Base-by-base conservation (phyloP, 805 yeast species). In the Sugiyamaella americana region DNA sequence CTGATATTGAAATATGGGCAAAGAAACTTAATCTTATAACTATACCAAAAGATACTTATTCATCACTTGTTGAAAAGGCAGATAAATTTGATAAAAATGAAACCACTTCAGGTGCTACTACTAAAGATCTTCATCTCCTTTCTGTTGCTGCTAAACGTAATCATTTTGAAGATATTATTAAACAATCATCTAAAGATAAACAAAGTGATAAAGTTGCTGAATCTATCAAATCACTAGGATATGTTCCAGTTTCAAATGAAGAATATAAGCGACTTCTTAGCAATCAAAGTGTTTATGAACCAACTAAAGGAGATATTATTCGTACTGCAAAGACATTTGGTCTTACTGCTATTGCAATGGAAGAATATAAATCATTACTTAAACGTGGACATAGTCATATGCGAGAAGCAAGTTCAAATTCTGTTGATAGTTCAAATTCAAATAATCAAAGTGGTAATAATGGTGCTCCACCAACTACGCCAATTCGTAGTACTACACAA, bases 311-410 rank as follows among this genome's bases (percentile, higher is more conserved):
- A 10, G 69, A 65, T 18, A 53, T 65, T 16, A 51, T 61, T 18
- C 54, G 63, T 24, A 55, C 60, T 13, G 74, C 80, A 3, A 69
- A 66, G 55, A 60, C 60, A 13, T 70, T 71, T 52, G 70, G 71
- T 5, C 56, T 76, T 42, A 64, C 71, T 2, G 71, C 75, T 1
- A 51, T 76, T 37, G 69, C 78, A 1, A 52, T 60, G 4, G 75
- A 71, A 0, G 79, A 74, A 46, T 74, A 71, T 52, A 62, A 60
- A 40, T 45, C 56, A 1, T 54, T 73, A 19, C 49, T 71, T 42
- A 63, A 60, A 37, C 38, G 47, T 5, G 39, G 39, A 11, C 38
- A 35, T 21, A 35, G 18, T 35, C 41, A 23, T 38, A 21, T 35
- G 20, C 32, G 56, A 40, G 37, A 19, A 5, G 42, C 44, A 16